These are phyloP conservation scores for Saxophila tyrrhenica DNA, from an alignment of 495 filamentous ascomycete genomes.

Conservation along the genomic window DNA sequence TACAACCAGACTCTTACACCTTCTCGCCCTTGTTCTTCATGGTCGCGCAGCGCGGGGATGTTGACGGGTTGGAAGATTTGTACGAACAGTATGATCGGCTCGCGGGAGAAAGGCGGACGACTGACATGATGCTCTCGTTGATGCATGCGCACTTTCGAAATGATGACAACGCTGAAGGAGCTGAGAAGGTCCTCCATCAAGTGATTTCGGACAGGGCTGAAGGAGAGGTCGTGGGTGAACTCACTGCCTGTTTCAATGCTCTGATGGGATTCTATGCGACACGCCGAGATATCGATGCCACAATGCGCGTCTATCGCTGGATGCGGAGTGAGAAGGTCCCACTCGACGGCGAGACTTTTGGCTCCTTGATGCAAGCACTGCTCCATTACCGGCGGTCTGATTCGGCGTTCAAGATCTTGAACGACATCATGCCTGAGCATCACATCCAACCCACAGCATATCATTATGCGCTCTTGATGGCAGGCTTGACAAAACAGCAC, in stretches of 20 bases:
- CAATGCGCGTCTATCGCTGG: constrained; percentile 46
- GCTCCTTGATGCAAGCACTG: constrained; percentile 60
- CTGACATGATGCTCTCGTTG: constrained; percentile 50
- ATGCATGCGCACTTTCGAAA: constrained; percentile 54
- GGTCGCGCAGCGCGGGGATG: constrained; percentile 60
- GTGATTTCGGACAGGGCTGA: neutral
- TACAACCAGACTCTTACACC: constrained; percentile 46
- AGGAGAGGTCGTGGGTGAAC: constrained; percentile 1
- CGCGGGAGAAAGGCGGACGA: constrained; percentile 31
- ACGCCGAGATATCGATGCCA: constrained; percentile 47
- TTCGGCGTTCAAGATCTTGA: constrained; percentile 55
- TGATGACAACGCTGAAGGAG: constrained; percentile 16
- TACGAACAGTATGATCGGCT: constrained; percentile 33
- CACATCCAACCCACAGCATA: constrained; percentile 48
- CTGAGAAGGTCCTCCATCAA: constrained; percentile 31
- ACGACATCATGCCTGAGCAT: constrained; percentile 44
- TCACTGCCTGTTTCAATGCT: constrained; percentile 65
- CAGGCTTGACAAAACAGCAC: constrained; percentile 44
- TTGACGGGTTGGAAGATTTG: constrained; percentile 53
- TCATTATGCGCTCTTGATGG: constrained; percentile 69
- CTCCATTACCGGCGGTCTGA: constrained; percentile 47
- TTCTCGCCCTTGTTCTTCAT: constrained; percentile 63
- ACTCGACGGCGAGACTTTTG: constrained; percentile 63
- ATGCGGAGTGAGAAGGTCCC: constrained; percentile 50
- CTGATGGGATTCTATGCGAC: constrained; percentile 58